Conservation (phyloP, 371 early-diverging fungal species). For the Choanephora cucurbitarum region DNA sequence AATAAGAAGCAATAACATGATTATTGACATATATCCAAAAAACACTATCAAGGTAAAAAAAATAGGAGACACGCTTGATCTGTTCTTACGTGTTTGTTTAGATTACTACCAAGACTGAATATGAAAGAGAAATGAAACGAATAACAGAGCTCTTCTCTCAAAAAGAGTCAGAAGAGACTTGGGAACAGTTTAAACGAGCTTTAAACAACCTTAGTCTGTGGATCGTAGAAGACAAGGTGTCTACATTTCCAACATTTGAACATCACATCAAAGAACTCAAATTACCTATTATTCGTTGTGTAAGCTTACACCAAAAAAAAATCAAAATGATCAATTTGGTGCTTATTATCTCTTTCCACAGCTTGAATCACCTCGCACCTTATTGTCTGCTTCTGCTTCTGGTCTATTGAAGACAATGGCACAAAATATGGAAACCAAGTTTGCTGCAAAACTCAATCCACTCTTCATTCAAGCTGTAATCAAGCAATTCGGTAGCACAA, state of each 20-base stretch:
- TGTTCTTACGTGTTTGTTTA: no score
- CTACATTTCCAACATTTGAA: not conserved
- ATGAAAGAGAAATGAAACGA: constrained; percentile 1
- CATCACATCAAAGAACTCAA: not conserved
- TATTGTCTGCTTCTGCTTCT: not conserved
- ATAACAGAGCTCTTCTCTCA: not conserved
- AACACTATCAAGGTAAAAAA: no score
- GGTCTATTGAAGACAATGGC: not conserved
- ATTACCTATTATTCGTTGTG: not conserved
- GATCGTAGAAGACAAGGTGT: not conserved
- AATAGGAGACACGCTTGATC: no score
- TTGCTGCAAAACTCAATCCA: no score
- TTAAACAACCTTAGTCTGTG: not conserved
- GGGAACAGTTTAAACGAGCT: constrained; percentile 1
- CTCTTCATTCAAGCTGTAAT: no score
- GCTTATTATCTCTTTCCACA: not conserved
- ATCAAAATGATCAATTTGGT: not conserved
- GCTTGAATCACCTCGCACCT: not conserved
- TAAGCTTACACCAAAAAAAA: no score
- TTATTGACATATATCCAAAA: no score
- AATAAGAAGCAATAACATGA: no score
- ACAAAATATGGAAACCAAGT: not conserved
- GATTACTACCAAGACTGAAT: not conserved
- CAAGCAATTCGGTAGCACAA: no score
- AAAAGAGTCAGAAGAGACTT: constrained; percentile 8